Evolutionary conservation across 1,139 yeast genomes (phyloP).

Genomic region (Debaryomycetaceae sp.): DNA sequence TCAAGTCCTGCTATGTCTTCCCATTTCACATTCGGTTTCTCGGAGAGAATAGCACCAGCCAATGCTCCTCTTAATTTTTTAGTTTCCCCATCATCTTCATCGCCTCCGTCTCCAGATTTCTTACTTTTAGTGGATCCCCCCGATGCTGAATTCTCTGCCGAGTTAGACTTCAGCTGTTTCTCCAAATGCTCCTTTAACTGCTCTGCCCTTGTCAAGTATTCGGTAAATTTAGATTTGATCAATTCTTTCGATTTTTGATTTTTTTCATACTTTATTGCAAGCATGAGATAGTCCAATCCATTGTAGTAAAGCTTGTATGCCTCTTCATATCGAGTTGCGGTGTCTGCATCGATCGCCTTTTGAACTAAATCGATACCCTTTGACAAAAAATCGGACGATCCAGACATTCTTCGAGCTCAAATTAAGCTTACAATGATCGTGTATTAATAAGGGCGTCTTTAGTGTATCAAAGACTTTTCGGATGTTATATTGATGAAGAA

Average conservation of each 20-base stretch:
- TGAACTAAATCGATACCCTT: constrained; percentile 94
- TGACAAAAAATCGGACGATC: constrained; percentile 77
- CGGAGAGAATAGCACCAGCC: constrained; percentile 88
- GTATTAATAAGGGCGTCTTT: too few species aligned
- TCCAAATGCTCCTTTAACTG: constrained; percentile 89
- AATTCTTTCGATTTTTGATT: constrained; percentile 86
- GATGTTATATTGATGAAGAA: too few species aligned
- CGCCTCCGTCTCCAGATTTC: constrained; percentile 43
- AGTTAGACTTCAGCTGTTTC: constrained; percentile 47
- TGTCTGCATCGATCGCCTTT: constrained; percentile 93
- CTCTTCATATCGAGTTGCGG: constrained; percentile 86
- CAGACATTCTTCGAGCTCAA: constrained; percentile 18
- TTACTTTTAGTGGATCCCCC: constrained; percentile 62
- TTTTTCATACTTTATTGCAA: constrained; percentile 94
- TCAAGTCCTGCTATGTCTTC: constrained; percentile 95
- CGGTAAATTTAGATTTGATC: constrained; percentile 84
- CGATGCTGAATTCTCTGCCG: constrained; percentile 48
- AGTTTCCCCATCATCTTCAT: constrained; percentile 69
- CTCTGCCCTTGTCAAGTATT: constrained; percentile 90
- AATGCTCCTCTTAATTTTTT: constrained; percentile 89
- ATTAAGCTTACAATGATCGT: background rate
- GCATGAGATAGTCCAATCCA: constrained; percentile 92
- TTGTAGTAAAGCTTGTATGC: constrained; percentile 92
- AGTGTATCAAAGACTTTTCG: too few species aligned
- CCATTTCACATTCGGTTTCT: constrained; percentile 93